Evolutionary conservation across 1,284 basidiomycete genomes (phyloP).

Genomic region (Cryptococcus floricola): DNA sequence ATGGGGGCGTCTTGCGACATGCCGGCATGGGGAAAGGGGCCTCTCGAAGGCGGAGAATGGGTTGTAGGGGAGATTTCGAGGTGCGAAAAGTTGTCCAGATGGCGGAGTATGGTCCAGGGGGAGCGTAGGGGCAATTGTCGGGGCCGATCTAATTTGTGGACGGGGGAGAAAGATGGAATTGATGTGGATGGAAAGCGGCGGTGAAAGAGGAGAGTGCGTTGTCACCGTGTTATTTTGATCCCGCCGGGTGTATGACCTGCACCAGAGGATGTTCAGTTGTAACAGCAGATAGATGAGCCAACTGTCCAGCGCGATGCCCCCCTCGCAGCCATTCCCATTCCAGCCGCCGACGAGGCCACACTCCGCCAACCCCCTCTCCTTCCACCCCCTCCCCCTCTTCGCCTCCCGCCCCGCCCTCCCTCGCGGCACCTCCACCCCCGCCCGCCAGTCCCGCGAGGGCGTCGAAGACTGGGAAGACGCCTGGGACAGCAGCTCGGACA

Average conservation of each 20-base stretch:
- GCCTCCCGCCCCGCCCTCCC: conserved; percentile 7
- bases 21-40: not conserved
- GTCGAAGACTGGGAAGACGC: conserved; percentile 76
- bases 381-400: conserved; percentile 23
- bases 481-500: conserved; percentile 83
- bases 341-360: conserved; percentile 45
- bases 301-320: not conserved
- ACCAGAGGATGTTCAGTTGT: no score
- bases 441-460: not conserved
- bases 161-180: not conserved
- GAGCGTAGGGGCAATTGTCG: not conserved
- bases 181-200: not conserved
- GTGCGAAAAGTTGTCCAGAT: no score
- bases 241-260: not conserved
- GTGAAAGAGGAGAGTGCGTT: not conserved
- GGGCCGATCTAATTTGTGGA: not conserved
- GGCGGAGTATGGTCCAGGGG: not conserved
- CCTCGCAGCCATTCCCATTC: conserved; percentile 23
- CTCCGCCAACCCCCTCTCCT: conserved; percentile 37
- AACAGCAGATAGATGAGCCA: not conserved
- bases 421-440: conserved; percentile 2
- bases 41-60: no score
- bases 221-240: not conserved
- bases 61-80: no score
- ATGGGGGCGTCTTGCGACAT: not conserved